Evolutionary conservation across 441 rosid genomes (phyloP), one percentile per base, ranked within the genome.

Genomic region (Metrosideros polymorpha): DNA sequence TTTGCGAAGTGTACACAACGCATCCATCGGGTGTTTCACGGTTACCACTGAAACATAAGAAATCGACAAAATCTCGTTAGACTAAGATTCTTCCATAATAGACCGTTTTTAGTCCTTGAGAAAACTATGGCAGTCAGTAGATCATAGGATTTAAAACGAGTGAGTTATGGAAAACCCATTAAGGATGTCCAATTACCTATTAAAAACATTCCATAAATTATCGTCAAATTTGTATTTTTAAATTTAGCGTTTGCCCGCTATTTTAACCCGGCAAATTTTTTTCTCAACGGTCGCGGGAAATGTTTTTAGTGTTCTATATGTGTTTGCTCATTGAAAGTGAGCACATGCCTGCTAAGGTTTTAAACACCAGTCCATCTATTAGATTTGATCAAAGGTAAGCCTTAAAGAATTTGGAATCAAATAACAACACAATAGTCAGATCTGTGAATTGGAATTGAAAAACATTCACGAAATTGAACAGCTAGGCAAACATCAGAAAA

Each of bases 1-100:
- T 57, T 35, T 14, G 76, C 93, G 87, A 9, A 95, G 91, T 14
- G 88, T 90, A 25, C 93, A 79, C 84, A 97, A 86, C 61, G 99
- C 99, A 42, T 93, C 93, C 6, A 54, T 17, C 3, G 97, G 88
- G 35, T 84, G 83, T 32, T 75, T 90, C 13, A 87, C 92, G 3
- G 93, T 85, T 35, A 83, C 56, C 63, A 93, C 93, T 84, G 91
- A 51, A 82, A 88, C 83, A 29, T 85, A 83, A 5, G 59, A n/a
- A n/a, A 50, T 52, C 79, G 9, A 51, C n/a, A 54, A 35, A 53
- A 82, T 47, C 8, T 43, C 29, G 39, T 49, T 76, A 43, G n/a
- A 57, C 35, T n/a, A 27, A 54, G 27, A 54, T 54, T 25, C 8
- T 83, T 54, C 9, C 39, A 51, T 18, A 42, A 43, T 57, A 15